Evolutionary conservation across 2,329 filamentous ascomycete genomes (phyloP), one percentile per base, ranked within the genome.

Genomic region (Teratosphaeria destructans): DNA sequence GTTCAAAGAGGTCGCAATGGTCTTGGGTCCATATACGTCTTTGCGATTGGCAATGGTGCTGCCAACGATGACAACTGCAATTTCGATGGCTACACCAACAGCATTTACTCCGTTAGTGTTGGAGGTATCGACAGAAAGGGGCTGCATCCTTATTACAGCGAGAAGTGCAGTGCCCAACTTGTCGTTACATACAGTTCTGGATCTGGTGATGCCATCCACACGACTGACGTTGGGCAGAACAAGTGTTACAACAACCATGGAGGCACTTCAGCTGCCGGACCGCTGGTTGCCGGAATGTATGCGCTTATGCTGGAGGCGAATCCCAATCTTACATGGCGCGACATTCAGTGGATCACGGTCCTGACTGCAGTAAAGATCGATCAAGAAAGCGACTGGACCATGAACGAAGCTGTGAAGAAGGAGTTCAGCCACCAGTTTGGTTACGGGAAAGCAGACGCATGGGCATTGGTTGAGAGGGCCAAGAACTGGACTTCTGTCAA

Each of bases 31-130:
- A 89, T 99, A 65, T 99, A 91, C 70, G 94, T 99, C 58, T 99
- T 99, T 74, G 94, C 94, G 52, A 92, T 93, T 65, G 94, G 94
- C 61, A 99, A 99, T 70, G 94, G 94, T 60, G 95, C 93, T 10
- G 79, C 81, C 3, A 84, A 79, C 64, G 92, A 89, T 54, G 94
- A 99, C 73, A 97, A 99, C 75, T 99, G 94, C 81, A 99, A 99
- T 73, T 99, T 99, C 72, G 94, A 99, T 71, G 94, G 94, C 47
- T 99, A 99, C 76, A 99, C 94, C 61, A 99, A 99, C 78, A 96
- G 92, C 72, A 99, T 99, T 68, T 99, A 97, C 80, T 96, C 91
- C 73, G 94, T 99, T 67, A 96, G 92, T 0, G 91, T 99, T 19
- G 94, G 94, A 43, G 93, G 93, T 37, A 87, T 99, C 63, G 92